Evolutionary conservation across 2,329 filamentous ascomycete species (phyloP).

Genomic region (Botrytis pseudocinerea): DNA sequence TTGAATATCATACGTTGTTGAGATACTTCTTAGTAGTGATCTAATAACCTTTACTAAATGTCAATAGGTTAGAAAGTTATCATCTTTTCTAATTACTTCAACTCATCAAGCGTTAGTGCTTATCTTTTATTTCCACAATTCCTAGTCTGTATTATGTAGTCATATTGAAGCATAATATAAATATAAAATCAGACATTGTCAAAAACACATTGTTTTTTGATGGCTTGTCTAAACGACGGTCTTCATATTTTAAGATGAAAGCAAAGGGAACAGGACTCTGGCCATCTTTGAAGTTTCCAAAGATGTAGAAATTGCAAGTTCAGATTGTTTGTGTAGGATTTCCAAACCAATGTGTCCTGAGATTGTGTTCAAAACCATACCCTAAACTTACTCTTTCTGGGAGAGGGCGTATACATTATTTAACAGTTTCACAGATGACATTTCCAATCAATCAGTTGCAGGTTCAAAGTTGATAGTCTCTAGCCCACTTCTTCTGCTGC

Average conservation of each 20-base stretch:
- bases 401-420: no score
- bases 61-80: not conserved
- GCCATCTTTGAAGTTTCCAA: not conserved
- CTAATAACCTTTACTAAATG: not conserved
- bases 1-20: not conserved
- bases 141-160: not conserved
- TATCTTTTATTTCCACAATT: not conserved
- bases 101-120: not conserved
- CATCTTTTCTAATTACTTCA: not conserved
- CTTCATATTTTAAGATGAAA: not conserved
- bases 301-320: no score
- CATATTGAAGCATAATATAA: not conserved
- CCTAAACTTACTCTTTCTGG: no score
- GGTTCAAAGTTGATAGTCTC: no score
- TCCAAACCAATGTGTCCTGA: no score
- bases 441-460: no score
- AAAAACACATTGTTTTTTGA: not conserved
- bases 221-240: not conserved
- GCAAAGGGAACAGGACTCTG: not conserved
- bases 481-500: no score
- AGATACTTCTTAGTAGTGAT: not conserved
- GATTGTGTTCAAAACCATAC: no score
- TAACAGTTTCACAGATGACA: no score
- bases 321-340: no score
- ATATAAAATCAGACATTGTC: not conserved